phyloP scores from a whole-genome alignment of 2,329 filamentous ascomycete species.

The Nemania abortiva region DNA sequence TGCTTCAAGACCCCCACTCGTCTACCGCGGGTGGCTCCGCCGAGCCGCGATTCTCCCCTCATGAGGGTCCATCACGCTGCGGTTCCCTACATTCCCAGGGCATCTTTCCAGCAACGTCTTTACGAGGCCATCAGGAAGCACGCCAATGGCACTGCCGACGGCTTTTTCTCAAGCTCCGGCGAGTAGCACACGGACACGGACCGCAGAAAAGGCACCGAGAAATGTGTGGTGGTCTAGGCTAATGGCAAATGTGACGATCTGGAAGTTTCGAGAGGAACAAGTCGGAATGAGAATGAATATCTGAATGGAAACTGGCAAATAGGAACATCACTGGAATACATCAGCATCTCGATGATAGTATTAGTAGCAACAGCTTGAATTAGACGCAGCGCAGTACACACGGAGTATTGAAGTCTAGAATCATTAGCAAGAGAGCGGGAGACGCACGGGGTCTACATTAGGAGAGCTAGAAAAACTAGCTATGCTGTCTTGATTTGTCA shows the following conservation, averaged over 20 bases:
- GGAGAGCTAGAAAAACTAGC: neutral
- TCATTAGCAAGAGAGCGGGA: neutral
- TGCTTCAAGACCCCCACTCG: slow-evolving; percentile 12
- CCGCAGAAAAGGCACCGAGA: neutral
- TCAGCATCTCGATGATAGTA: too few species aligned
- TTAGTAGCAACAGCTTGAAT: too few species aligned
- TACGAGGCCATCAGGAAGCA: slow-evolving; percentile 3
- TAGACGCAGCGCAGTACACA: neutral
- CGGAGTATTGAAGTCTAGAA: neutral
- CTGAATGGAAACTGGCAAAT: neutral
- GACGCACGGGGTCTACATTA: neutral
- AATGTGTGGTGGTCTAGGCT: too few species aligned
- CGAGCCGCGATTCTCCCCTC: neutral
- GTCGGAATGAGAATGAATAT: neutral
- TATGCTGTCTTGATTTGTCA: neutral
- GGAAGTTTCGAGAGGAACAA: neutral
- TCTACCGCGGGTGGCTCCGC: neutral
- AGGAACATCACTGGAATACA: too few species aligned
- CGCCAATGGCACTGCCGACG: slow-evolving; percentile 17
- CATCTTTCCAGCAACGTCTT: slow-evolving; percentile 13
- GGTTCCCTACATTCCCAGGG: neutral
- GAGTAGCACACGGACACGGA: too few species aligned
- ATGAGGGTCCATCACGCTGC: slow-evolving; percentile 20
- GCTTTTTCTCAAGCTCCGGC: slow-evolving; percentile 7
- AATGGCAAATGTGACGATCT: too few species aligned